Base-by-base conservation (phyloP, 495 filamentous ascomycete species). In the Podospora fimiseda region DNA sequence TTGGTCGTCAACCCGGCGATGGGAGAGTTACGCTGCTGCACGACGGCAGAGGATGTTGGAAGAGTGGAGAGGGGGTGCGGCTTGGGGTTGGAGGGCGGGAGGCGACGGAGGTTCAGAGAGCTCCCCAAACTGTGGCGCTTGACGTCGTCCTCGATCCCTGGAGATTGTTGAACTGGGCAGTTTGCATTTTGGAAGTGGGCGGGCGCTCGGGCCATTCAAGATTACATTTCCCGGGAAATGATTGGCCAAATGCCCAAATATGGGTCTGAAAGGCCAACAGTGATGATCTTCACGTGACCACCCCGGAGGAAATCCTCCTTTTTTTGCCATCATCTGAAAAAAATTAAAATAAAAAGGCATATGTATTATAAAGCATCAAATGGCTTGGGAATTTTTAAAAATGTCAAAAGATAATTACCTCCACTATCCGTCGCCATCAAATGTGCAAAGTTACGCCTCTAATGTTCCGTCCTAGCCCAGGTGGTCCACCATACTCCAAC, bases 401-500 rank as follows among this genome's bases (percentile, higher is more conserved):
- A n/a, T n/a, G n/a, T n/a, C n/a, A n/a, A n/a, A n/a, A n/a, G n/a
- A n/a, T n/a, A 37, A 8, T 14, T 14, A 40, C 19, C 33, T 23
- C 30, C n/a, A 11, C 38, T 51, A 16, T 41, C 21, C 18, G 7
- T 48, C 11, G 3, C 23, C 20, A 16, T 40, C 33, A 23, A n/a
- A 36, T 18, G 23, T 55, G n/a, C n/a, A 33, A 6, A 33, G 27
- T 6, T 33, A 23, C n/a, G 36, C 15, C 11, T 11, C 7, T 19
- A 30, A 55, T 43, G 68, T 41, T 65, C 64, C 27, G 63, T 75
- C 56, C 69, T 76, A 54, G 90, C 89, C 82, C 89, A 96, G 1
- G 85, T 81, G 57, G 82, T 84, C 93, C 92, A 96, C 87, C 91
- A 97, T 38, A 96, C 77, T 1, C 85, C 87, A 69, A 97, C 79